A percentile compares a stretch with the other conserved stretches of the same genome.
Conservation (phyloP, 306 rosid genomes). For the Trichosanthes truncata region DNA sequence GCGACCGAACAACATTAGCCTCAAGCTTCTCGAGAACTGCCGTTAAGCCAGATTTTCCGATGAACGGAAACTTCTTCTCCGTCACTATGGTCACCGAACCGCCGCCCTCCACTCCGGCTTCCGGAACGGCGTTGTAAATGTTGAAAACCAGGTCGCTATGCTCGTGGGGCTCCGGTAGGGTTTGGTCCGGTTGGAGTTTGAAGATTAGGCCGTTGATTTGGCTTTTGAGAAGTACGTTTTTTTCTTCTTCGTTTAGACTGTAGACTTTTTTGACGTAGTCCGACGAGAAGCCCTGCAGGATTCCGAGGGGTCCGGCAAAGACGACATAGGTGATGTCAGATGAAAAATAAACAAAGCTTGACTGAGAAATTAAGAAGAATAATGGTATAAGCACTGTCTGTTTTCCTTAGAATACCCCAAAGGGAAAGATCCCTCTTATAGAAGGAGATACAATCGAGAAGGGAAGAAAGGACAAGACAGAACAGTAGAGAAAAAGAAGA, state of each 20-base stretch:
- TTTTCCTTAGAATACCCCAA: too few species aligned
- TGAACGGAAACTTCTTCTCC: constrained; percentile 26
- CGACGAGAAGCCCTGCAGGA: constrained; percentile 31
- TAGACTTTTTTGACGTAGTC: constrained; percentile 27
- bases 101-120: neutral
- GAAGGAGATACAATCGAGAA: too few species aligned
- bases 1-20: constrained; percentile 27
- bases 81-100: constrained; percentile 8
- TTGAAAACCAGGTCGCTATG: constrained; percentile 20
- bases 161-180: constrained; percentile 29
- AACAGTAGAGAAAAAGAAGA: too few species aligned
- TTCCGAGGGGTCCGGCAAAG: constrained; percentile 27
- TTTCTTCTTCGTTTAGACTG: constrained; percentile 19
- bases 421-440: too few species aligned
- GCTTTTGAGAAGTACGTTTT: constrained; percentile 25
- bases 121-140: constrained; percentile 17
- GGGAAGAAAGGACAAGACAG: too few species aligned
- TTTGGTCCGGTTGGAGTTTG: constrained; percentile 16
- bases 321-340: constrained; percentile 33
- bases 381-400: too few species aligned
- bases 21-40: constrained; percentile 29
- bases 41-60: constrained; percentile 38
- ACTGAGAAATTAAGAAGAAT: too few species aligned
- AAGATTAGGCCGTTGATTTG: constrained; percentile 31
- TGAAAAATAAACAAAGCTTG: too few species aligned